Evolutionary conservation across 2,329 filamentous ascomycete species (phyloP).

Genomic region (Cladosporium sp.): DNA sequence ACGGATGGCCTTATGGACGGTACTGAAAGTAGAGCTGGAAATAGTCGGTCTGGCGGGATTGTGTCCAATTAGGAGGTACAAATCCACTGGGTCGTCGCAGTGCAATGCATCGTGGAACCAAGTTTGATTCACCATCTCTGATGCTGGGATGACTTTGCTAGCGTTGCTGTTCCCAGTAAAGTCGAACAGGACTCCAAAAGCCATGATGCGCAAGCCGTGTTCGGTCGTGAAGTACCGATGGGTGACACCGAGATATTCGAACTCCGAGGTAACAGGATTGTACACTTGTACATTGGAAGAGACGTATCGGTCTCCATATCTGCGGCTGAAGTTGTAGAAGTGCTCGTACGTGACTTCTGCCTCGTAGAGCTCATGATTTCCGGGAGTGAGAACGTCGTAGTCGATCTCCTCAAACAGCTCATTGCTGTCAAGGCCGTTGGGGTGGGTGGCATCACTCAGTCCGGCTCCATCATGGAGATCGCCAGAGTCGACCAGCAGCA

Average conservation of each 20-base stretch:
- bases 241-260: constrained; percentile 41
- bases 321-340: constrained; percentile 52
- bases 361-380: constrained; percentile 62
- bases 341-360: constrained; percentile 57
- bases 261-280: constrained; percentile 38
- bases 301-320: constrained; percentile 50
- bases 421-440: constrained; percentile 51
- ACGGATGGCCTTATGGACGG: constrained; percentile 55
- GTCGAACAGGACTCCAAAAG: constrained; percentile 47
- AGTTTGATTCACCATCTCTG: constrained; percentile 44
- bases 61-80: constrained; percentile 60
- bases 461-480: constrained; percentile 63
- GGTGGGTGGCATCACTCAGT: constrained; percentile 53
- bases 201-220: constrained; percentile 46
- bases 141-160: constrained; percentile 53
- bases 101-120: constrained; percentile 58
- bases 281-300: constrained; percentile 49
- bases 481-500: constrained; percentile 56
- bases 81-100: constrained; percentile 50
- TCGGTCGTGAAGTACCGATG: constrained; percentile 48
- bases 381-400: constrained; percentile 44
- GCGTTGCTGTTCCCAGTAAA: constrained; percentile 54
- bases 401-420: constrained; percentile 47
- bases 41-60: constrained; percentile 47
- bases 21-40: constrained; percentile 40